Conservation (phyloP, 2,329 filamentous ascomycete species). For the Ampelomyces quisqualis region DNA sequence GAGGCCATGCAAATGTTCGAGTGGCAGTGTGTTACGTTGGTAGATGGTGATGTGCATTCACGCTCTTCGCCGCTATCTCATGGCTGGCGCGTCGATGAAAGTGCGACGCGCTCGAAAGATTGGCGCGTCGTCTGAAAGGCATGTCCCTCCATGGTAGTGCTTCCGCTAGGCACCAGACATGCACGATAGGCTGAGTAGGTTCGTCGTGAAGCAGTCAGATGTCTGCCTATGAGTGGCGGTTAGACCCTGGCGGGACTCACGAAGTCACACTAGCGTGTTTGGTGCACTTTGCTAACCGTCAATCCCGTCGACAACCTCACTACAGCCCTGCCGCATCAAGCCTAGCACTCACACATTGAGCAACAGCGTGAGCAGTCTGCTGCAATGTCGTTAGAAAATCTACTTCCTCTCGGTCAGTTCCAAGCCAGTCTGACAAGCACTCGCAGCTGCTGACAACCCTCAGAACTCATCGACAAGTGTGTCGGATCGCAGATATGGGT, state of each 20-base stretch:
- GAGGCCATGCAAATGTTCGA: not conserved
- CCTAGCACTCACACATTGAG: not conserved
- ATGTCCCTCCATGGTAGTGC: constrained; percentile 42
- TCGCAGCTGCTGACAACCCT: constrained; percentile 16
- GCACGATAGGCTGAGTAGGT: constrained; percentile 8
- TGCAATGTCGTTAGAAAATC: constrained; percentile 32
- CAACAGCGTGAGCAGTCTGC: constrained; percentile 1
- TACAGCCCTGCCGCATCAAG: not conserved
- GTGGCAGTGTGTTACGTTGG: constrained; percentile 2
- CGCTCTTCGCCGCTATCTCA: constrained; percentile 13
- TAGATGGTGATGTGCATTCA: not conserved
- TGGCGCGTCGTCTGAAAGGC: constrained; percentile 34
- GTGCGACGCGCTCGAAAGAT: constrained; percentile 26
- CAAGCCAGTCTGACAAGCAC: not conserved
- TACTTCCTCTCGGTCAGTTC: constrained; percentile 36
- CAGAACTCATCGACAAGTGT: constrained; percentile 98
- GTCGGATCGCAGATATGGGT: constrained; percentile 98
- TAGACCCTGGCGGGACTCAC: constrained; percentile 11
- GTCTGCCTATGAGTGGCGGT: constrained; percentile 23
- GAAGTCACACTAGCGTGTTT: constrained; percentile 21
- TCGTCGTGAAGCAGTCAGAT: constrained; percentile 7
- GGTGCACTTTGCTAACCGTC: too few species aligned
- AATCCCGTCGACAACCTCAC: constrained; percentile 12
- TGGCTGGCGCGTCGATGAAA: constrained; percentile 15
- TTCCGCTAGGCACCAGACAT: constrained; percentile 32